Conservation (phyloP, 257 asterid species). For the Mentha longifolia region DNA sequence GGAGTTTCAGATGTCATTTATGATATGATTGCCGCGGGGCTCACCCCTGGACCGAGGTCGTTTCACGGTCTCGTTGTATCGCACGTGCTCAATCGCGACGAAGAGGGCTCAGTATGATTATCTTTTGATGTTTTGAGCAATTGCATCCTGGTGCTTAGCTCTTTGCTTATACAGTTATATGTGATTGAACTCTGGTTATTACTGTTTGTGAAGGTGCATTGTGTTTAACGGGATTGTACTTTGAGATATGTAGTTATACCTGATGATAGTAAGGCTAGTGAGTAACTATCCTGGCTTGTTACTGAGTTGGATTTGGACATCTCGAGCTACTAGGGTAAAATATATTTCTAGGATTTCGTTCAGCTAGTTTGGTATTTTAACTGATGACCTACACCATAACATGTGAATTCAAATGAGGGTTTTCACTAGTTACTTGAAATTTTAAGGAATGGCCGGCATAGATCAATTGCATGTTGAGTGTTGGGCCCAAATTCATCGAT, state of each 20-base stretch:
- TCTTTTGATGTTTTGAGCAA: not conserved
- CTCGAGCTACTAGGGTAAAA: constrained; percentile 3
- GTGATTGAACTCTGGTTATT: constrained; percentile 15
- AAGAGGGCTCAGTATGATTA: constrained; percentile 77
- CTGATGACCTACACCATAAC: not conserved
- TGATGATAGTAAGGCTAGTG: not conserved
- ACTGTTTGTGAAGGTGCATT: constrained; percentile 1
- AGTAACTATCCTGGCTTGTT: too few species aligned
- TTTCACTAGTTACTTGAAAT: not conserved
- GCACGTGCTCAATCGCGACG: constrained; percentile 74
- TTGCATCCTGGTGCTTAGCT: constrained; percentile 21
- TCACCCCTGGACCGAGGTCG: constrained; percentile 92
- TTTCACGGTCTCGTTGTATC: constrained; percentile 91
- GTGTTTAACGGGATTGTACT: constrained; percentile 12
- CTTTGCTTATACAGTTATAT: constrained; percentile 1
- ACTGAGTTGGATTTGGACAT: constrained; percentile 14
- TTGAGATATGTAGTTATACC: constrained; percentile 18
- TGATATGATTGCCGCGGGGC: constrained; percentile 98
- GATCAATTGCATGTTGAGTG: not conserved
- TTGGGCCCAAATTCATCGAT: not conserved
- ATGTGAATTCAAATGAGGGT: constrained; percentile 7
- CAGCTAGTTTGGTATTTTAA: constrained; percentile 21
- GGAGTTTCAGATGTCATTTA: constrained; percentile 92
- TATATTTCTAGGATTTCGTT: constrained; percentile 11
- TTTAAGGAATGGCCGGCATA: constrained; percentile 9